Evolutionary conservation across 2,329 filamentous ascomycete genomes (phyloP).

Genomic region (Elsinoe ampelina): DNA sequence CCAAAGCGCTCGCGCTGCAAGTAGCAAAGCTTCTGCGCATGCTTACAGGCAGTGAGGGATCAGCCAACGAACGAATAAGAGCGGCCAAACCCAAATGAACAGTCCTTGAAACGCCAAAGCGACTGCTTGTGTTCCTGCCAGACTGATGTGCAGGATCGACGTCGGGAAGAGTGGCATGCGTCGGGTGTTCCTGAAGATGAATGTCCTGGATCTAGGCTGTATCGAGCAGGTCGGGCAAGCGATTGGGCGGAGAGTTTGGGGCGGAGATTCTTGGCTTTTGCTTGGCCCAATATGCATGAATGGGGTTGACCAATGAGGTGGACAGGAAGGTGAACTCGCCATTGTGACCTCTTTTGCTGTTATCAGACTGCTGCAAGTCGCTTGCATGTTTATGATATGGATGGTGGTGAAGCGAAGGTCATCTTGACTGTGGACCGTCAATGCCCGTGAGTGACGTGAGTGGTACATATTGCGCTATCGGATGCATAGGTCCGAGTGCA

Average conservation of each 20-base stretch:
- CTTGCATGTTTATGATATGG: neutral
- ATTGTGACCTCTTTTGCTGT: slow-evolving; percentile 4
- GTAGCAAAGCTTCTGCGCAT: slow-evolving; percentile 1
- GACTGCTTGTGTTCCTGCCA: neutral
- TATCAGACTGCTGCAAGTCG: slow-evolving; percentile 4
- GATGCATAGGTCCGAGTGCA: neutral
- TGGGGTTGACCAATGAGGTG: neutral
- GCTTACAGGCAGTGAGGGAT: neutral
- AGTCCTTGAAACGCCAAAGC: slow-evolving; percentile 3
- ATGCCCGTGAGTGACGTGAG: slow-evolving; percentile 4
- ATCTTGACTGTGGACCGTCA: neutral
- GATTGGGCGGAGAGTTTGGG: slow-evolving; percentile 8
- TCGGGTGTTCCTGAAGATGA: slow-evolving; percentile 12
- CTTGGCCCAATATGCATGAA: neutral
- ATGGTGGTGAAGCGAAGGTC: neutral
- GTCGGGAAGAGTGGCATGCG: slow-evolving; percentile 1
- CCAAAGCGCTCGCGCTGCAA: neutral
- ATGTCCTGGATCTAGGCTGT: neutral
- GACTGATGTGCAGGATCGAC: neutral
- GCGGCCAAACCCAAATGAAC: neutral
- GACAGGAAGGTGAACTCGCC: neutral
- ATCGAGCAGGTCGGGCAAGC: slow-evolving; percentile 3
- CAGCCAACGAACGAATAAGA: neutral
- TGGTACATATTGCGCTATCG: neutral
- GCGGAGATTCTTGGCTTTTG: slow-evolving; percentile 7